A percentile compares a stretch with the other conserved stretches of the same genome.
Conservation (phyloP, 768 basidiomycete species). For the Phanerochaete sordida region DNA sequence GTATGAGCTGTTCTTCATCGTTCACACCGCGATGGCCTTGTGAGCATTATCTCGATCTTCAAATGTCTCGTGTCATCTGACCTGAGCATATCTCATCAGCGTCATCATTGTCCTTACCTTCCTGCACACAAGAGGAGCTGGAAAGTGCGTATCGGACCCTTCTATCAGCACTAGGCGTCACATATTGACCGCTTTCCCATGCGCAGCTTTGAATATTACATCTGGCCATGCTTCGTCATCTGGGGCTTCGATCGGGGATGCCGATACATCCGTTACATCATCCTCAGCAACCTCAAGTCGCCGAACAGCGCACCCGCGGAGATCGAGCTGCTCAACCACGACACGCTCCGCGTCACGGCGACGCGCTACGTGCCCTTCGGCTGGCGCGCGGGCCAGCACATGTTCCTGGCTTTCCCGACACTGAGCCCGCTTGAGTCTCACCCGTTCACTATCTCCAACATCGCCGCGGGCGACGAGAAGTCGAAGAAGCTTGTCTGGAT, state of each 20-base stretch:
- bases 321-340: conserved; percentile 38
- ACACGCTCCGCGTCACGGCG: conserved; percentile 42
- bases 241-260: conserved; percentile 45
- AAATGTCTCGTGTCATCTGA: neutral
- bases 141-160: conserved; percentile 12
- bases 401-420: conserved; percentile 42
- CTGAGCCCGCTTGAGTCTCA: conserved; percentile 46
- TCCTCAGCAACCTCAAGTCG: conserved; percentile 33
- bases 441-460: conserved; percentile 47
- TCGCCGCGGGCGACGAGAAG: conserved; percentile 27
- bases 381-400: conserved; percentile 49
- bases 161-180: neutral
- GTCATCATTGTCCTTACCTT: conserved; percentile 36
- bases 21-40: conserved; percentile 24
- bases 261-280: conserved; percentile 36
- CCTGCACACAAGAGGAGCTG: conserved; percentile 29
- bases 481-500: conserved; percentile 47
- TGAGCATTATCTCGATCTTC: conserved; percentile 13
- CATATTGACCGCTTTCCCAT: neutral
- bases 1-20: conserved; percentile 37
- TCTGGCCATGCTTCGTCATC: conserved; percentile 44
- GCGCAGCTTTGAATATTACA: conserved; percentile 33
- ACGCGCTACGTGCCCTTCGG: conserved; percentile 35
- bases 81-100: conserved; percentile 21
- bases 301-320: conserved; percentile 30